Evolutionary conservation across 371 early-diverging fungal genomes (phyloP), one percentile per base, ranked within the genome.

Genomic region (Mucor plumbeus): DNA sequence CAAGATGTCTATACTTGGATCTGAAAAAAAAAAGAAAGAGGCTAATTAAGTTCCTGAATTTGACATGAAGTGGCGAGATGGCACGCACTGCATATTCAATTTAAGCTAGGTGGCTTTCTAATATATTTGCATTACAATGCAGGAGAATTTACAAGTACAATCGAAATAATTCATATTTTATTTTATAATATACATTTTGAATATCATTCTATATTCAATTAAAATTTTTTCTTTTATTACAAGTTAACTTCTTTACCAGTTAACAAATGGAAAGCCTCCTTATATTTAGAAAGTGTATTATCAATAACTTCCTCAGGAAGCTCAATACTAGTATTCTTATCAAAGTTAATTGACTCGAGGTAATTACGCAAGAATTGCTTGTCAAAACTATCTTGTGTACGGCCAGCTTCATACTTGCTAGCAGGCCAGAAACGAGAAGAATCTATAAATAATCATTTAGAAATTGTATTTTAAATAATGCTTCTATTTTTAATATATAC

Each of bases 401-500:
- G 74, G 13, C 98, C 99, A 19, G 90, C 85, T 67, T 86, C 84
- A 78, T 97, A 98, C 48, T 80, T 70, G 50, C 83, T 80, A 36
- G 90, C 89, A 14, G 95, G 95, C 99, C 99, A 99, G 88, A 97
- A 99, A 19, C 99, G 85, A 36, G 97, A 97, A 50, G 98, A 99
- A 68, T 99, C 99, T 90, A 64, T 11, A 47, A 10, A 40, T 36
- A 41, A 26, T 33, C 36, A 34, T 26, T 56, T 41, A 21, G 15
- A 48, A 4, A 31, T 6, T 13, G 31, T 21, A 9, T 31, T 53
- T 9, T 13, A 5, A 14, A 31, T 13, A 13, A 21, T 14, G 0
- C 0, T 31, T 26, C 53, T 13, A 9, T 47, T 4, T 38, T n/a
- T 14, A 0, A 34, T n/a, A 17, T 44, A 69, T 85, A 92, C 92